phyloP scores from a whole-genome alignment of 257 asterid genomes.

The Scutellaria galericulata region DNA sequence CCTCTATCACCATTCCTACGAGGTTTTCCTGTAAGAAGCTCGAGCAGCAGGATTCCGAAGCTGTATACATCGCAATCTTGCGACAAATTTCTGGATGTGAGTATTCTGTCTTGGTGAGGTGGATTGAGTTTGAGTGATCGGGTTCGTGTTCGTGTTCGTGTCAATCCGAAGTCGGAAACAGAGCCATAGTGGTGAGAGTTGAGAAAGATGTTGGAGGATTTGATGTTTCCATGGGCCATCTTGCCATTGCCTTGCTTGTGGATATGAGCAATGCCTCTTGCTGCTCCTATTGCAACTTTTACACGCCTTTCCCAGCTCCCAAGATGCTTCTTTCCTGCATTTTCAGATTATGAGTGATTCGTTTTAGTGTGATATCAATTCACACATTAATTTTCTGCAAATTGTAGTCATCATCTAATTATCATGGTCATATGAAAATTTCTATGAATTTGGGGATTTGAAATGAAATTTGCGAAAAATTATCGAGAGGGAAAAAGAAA shows the following conservation, averaged over 20 bases:
- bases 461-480: no score
- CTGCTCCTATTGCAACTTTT: not conserved
- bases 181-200: not conserved
- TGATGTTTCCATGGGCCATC: not conserved
- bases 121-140: not conserved
- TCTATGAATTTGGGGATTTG: no score
- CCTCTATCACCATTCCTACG: not conserved
- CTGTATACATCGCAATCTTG: not conserved
- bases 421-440: no score
- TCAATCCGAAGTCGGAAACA: not conserved
- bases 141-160: not conserved
- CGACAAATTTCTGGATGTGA: not conserved
- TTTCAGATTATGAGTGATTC: no score
- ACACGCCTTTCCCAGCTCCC: not conserved
- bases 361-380: no score
- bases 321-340: not conserved
- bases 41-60: not conserved
- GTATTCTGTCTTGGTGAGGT: not conserved
- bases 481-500: no score
- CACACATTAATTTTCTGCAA: no score
- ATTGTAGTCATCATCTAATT: no score
- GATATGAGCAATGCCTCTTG: not conserved
- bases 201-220: not conserved
- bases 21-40: not conserved
- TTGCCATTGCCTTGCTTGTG: not conserved